Evolutionary conservation across 768 basidiomycete species (phyloP).

Genomic region (Mycena galopus): DNA sequence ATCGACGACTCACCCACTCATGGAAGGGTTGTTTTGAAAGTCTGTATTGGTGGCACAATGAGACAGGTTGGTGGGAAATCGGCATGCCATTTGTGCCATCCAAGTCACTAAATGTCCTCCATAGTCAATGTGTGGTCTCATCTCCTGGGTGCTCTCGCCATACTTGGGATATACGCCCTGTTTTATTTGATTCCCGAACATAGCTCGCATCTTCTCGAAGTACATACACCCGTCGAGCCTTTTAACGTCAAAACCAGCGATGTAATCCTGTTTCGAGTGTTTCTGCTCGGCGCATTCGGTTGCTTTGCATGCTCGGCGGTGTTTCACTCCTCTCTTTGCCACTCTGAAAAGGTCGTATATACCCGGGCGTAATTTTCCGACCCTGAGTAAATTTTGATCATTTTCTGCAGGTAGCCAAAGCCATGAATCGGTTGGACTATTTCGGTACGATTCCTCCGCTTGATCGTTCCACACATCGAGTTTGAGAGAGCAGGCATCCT

Average conservation of each 20-base stretch:
- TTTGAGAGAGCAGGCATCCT: constrained; percentile 26
- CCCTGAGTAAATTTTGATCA: too few relatives aligned
- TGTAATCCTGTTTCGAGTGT: constrained; percentile 1
- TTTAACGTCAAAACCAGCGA: neutral
- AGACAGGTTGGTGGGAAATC: too few relatives aligned
- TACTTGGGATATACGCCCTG: neutral
- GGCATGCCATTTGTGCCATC: neutral
- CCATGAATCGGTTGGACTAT: constrained; percentile 33
- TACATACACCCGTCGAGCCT: too few relatives aligned
- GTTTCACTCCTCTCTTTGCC: constrained; percentile 28
- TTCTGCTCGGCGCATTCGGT: constrained; percentile 17
- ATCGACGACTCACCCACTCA: constrained; percentile 11
- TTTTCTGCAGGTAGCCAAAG: constrained; percentile 10
- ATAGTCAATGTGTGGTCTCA: constrained; percentile 33
- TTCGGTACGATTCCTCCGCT: constrained; percentile 10
- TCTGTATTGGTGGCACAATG: constrained; percentile 24
- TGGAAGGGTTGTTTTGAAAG: neutral
- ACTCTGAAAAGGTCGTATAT: constrained; percentile 6
- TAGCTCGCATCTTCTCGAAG: neutral
- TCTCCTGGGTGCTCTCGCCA: constrained; percentile 8
- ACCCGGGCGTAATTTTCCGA: neutral
- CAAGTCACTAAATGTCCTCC: neutral
- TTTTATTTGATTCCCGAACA: neutral
- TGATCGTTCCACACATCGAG: neutral
- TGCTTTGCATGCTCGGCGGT: constrained; percentile 21